Base-by-base conservation (phyloP, 179 eudicot genomes). In the Patellifolia procumbens region DNA sequence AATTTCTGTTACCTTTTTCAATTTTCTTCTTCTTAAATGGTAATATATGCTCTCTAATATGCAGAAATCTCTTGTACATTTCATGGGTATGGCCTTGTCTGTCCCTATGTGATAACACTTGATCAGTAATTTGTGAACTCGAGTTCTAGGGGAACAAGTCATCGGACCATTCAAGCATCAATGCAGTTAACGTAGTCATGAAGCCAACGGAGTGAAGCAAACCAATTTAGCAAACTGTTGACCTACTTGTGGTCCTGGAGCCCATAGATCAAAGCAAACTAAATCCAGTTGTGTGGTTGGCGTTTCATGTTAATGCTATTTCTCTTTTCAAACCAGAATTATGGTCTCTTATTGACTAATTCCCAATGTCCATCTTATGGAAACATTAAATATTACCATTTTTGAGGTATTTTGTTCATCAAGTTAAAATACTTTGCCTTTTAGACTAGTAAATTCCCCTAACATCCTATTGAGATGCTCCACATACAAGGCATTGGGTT, bases 1-100 rank as follows among this genome's bases (percentile, higher is more conserved):
- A 59, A 20, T 64, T 42, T 55, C 31, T 19, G 64, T 73, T 37
- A 26, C 71, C 69, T 51, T 19, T 58, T 74, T 73, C 42, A 70
- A 37, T 37, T 37, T 39, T 39, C 9, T 5, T 34, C 32, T n/a
- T 69, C 63, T 49, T 20, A 24, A 74, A 12, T 70, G 51, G 32
- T 52, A 56, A 3, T 68, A 46, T 68, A 67, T 67, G 51, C 58
- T 37, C 43, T n/a, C 16, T 39, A 39, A 28, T 31, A 63, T 46
- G 9, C n/a, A 22, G 46, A 45, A 52, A 51, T 3, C 61, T 75
- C 68, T 71, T 22, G 56, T 66, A 55, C 49, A 68, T 45, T 35
- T 65, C 65, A 32, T 81, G 62, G 26, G 45, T 65, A 16, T 68
- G 51, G 53, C 16, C 48, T 29, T 39, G 19, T 64, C 7, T 35